Percentiles rank a stretch among this genome's conserved stretches.
These are phyloP conservation scores for Coemansia sp. DNA, from an alignment of 371 early-diverging fungal genomes.

Conservation along the genomic window DNA sequence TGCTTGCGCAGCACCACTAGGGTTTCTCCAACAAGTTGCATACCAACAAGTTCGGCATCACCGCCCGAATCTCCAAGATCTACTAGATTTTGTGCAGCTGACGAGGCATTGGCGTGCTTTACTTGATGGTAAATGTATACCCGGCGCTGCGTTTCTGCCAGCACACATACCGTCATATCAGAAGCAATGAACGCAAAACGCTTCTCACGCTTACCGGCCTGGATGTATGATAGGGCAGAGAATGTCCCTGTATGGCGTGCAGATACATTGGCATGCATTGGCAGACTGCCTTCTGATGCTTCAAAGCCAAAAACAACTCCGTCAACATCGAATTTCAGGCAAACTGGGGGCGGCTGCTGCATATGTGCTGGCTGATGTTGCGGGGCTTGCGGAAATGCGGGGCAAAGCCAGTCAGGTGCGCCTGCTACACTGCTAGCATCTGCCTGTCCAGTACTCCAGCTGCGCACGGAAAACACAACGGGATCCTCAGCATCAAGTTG, in stretches of 20 bases:
- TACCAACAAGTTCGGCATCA: slow-evolving; percentile 31
- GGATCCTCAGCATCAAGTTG: slow-evolving; percentile 50
- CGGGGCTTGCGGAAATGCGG: slow-evolving; percentile 26
- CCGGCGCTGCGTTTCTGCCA: slow-evolving; percentile 69
- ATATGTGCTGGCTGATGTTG: slow-evolving; percentile 7
- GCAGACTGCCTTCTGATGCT: not conserved
- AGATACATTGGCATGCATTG: slow-evolving; percentile 20
- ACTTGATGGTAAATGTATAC: slow-evolving; percentile 62
- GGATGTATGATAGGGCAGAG: slow-evolving; percentile 76
- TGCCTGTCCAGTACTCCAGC: slow-evolving; percentile 48
- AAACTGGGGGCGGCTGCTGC: slow-evolving; percentile 54
- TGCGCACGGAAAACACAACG: slow-evolving; percentile 48
- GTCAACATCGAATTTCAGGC: slow-evolving; percentile 74
- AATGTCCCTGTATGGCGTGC: slow-evolving; percentile 61
- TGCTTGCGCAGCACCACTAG: slow-evolving; percentile 26
- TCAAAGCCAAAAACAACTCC: slow-evolving; percentile 58
- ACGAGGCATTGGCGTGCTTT: not conserved
- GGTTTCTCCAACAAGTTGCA: slow-evolving; percentile 17
- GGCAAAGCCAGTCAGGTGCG: slow-evolving; percentile 39
- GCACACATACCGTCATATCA: slow-evolving; percentile 54
- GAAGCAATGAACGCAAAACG: slow-evolving; percentile 62
- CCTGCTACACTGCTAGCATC: slow-evolving; percentile 38
- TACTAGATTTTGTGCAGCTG: slow-evolving; percentile 49
- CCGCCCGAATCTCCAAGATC: slow-evolving; percentile 37
- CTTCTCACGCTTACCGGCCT: slow-evolving; percentile 75